Evolutionary conservation across 257 asterid species (phyloP).

Genomic region (Haberlea rhodopensis): DNA sequence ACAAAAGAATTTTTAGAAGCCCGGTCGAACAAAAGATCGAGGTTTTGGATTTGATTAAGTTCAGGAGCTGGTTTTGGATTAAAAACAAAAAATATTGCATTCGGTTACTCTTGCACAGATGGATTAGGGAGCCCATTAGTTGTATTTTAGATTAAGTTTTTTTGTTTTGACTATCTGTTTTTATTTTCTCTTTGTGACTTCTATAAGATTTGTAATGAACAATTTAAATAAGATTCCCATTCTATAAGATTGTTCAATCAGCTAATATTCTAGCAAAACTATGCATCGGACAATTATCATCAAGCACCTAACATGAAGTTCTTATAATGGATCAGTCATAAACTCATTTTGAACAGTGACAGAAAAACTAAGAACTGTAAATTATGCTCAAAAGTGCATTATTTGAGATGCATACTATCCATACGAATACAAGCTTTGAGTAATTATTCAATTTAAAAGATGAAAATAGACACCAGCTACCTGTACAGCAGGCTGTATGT

Average conservation of each 20-base stretch:
- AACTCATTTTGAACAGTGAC: not conserved
- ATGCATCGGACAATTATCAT: not conserved
- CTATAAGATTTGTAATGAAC: no score
- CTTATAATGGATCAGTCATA: not conserved
- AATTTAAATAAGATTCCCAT: not conserved
- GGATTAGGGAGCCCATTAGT: no score
- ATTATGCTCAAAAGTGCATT: not conserved
- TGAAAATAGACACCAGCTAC: slow-evolving; percentile 38
- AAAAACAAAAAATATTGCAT: no score
- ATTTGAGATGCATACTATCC: not conserved
- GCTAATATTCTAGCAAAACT: no score
- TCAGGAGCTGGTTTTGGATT: no score
- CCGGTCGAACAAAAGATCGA: no score
- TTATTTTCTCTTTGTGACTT: no score
- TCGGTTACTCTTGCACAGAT: no score
- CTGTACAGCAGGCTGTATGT: slow-evolving; percentile 95
- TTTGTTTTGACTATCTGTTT: no score
- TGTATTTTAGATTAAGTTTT: no score
- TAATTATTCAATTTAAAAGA: slow-evolving; percentile 4
- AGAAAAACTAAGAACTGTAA: slow-evolving; percentile 1
- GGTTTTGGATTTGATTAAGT: no score
- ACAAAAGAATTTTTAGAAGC: no score
- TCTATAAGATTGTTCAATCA: not conserved
- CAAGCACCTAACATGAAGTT: not conserved
- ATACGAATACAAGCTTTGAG: slow-evolving; percentile 12